Evolutionary conservation across 805 yeast species (phyloP), one percentile per base, ranked within the genome.

Genomic region (Wilhelminamyces savonicus): DNA sequence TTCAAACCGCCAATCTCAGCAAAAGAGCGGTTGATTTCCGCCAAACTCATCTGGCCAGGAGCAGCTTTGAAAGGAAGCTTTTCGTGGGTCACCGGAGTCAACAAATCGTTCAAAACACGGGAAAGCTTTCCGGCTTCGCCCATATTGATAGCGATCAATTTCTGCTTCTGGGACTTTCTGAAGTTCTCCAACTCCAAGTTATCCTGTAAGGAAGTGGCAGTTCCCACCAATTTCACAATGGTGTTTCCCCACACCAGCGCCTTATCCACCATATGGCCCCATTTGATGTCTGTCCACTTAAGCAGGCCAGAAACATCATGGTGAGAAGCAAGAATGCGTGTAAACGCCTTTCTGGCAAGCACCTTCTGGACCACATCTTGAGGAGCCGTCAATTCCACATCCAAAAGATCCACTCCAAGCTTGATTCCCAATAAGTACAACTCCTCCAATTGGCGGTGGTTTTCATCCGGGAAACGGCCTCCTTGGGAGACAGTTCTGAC

Each of bases 41-140:
- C 69, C 29, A 86, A 63, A n/a, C n/a, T n/a, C n/a, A n/a, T n/a
- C 51, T 80, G 87, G 11, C 94, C 94, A 4, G 87, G 85, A 1
- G 92, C 88, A 20, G 90, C 75, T n/a, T 78, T 66, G 31, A 65
- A 61, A 8, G 87, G 84, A 28, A 85, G 57, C n/a, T 58, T 45
- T 11, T 63, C 69, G 43, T 84, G 88, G 1, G 94, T 82, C 7
- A 87, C 82, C 22, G 97, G 97, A 0, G 97, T 88, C 41, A 88
- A 62, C 2, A 81, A 32, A 2, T 71, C 59, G 57, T 90, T 90
- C 43, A 82, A 60, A 4, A 85, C 84, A 38, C 94, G 71, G 1
- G 95, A 82, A 35, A 87, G 59, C 50, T 77, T 82, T 15, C 97
- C 97, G 9, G 51, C 38, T 23, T 64, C 71, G 7, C 92, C 81